Base-by-base conservation (phyloP, 345 rosid genomes). In the Angophora floribunda region DNA sequence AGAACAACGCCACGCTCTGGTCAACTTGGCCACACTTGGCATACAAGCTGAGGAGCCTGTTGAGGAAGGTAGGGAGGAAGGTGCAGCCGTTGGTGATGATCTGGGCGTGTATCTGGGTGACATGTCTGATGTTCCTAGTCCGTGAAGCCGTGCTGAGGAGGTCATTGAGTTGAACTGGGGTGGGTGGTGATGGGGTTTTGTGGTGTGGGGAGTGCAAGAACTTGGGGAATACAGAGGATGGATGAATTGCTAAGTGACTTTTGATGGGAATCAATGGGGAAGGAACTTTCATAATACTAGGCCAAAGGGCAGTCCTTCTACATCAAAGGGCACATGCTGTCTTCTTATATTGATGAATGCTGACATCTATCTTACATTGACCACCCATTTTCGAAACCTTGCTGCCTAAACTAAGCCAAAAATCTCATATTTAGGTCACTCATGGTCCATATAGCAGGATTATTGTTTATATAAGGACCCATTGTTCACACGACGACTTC, bases 41-140 rank as follows among this genome's bases (percentile, higher is more conserved):
- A 85, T 92, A 92, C 30, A 67, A 53, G 89, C 65, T 88, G 89
- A 92, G 92, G 88, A 93, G 94, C 89, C 86, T 87, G 92, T 91
- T 91, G 92, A 93, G 90, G 88, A 92, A 88, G 51, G 89, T 79
- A 61, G 91, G 88, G 86, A 87, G 55, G 82, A 90, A 89, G 44
- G 51, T 32, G 89, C 78, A 78, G 87, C 19, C 30, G 89, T 70
- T 91, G 85, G 91, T 28, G 89, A 91, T 57, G 91, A 92, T 85
- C 86, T 91, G 92, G 89, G 92, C 78, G 87, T 89, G 93, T 51
- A 90, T 84, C 87, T 90, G 92, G 88, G 86, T 57, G 13, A 87
- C 93, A 63, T 90, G 95, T 49, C 85, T 86, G 87, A 92, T 59
- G 90, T 59, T 85, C 80, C 85, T 85, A 78, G 89, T 86, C 21